Base-by-base conservation (phyloP, 2,329 filamentous ascomycete genomes). In the Colletotrichum melonis region DNA sequence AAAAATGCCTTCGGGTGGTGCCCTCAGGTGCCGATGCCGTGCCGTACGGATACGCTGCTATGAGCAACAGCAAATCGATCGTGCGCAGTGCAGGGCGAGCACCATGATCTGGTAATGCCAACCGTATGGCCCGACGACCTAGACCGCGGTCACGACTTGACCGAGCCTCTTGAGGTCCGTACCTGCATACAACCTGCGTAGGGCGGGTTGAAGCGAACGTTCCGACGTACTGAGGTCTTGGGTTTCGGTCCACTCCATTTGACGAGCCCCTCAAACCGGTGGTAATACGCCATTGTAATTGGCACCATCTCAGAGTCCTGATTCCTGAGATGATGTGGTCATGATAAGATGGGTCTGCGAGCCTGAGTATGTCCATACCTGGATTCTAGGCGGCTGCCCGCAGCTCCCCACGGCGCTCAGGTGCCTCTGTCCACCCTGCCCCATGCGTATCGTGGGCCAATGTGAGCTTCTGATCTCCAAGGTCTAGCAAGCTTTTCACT, bases 21-120 rank as follows among this genome's bases (percentile, higher is more conserved):
- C 8, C 71, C 62, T 71, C 35, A 66, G 65, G 26, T 73, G 49
- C 49, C 67, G 71, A n/a, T 62, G 55, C 67, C 19, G 67, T 63
- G 59, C 66, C 49, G 57, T 59, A 30, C 57, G 1, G 28, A 35
- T 35, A 35, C 32, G 12, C 32, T 46, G 16, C 49, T 56, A 22
- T 68, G 32, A 30, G 42, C 24, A 30, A 42, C 46, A 12, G 28
- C 38, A 52, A 22, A 64, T 59, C 42, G 32, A 73, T 60, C 32
- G n/a, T 22, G 46, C 55, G 59, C 55, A 73, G 66, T 42, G 24
- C 66, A 69, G 42, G 32, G 54, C 65, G 38, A 59, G 66, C 65
- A 54, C 59, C 59, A 59, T 64, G 66, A 54, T 60, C 69, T 64
- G 38, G 52, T 6, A 24, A 28, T 46, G 42, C 46, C 54, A 49